These are phyloP conservation scores for Maudiozyma barnettii DNA, from an alignment of 805 yeast genomes.

Conservation along the genomic window DNA sequence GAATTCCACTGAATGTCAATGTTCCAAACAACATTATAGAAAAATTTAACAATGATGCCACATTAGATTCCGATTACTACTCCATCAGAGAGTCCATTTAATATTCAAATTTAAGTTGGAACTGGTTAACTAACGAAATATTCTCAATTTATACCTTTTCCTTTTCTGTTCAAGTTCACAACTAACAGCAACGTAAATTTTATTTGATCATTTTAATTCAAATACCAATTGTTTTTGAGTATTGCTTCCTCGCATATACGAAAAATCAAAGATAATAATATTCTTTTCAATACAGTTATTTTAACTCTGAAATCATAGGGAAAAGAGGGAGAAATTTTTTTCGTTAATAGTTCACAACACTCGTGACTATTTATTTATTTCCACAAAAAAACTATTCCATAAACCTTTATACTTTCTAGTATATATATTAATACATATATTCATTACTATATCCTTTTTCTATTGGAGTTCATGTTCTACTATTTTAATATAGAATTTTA, in stretches of 20 bases:
- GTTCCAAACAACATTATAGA: slow-evolving; percentile 20
- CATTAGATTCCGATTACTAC: slow-evolving; percentile 6
- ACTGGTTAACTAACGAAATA: background rate
- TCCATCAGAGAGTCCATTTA: slow-evolving; percentile 1
- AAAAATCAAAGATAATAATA: no score
- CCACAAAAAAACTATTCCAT: background rate
- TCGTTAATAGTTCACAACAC: no score
- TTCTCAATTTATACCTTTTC: background rate
- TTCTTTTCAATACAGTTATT: no score
- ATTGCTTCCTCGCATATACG: no score
- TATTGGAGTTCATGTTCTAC: background rate
- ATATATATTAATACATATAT: background rate
- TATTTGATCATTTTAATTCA: no score
- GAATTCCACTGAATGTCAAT: slow-evolving; percentile 20
- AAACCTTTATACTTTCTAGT: background rate
- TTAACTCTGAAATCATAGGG: no score
- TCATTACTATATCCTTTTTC: background rate
- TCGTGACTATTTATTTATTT: no score
- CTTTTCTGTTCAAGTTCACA: background rate
- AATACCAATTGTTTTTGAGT: no score
- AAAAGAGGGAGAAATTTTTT: no score
- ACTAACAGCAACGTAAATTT: no score
- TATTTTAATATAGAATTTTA: no score
- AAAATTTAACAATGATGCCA: slow-evolving; percentile 7
- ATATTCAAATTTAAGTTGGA: background rate